Evolutionary conservation across 331 rosid genomes (phyloP), one percentile per base, ranked within the genome.

Genomic region (Rhamnella rubrinervis): DNA sequence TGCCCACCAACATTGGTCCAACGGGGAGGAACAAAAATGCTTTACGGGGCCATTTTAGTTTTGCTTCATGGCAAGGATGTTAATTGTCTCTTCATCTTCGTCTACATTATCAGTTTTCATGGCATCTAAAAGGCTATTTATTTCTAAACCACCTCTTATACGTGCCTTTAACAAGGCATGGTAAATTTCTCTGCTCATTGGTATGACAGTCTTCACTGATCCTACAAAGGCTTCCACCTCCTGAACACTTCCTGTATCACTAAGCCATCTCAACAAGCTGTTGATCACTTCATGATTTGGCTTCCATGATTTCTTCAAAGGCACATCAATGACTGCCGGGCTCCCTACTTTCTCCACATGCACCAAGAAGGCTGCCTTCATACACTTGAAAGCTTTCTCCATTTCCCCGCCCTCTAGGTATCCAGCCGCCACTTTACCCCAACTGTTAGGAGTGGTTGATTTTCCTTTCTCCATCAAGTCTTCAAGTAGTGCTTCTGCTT

Each of bases 401-500:
- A 58, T 81, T 74, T 93, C 83, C n/a, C 84, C 85, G 76, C 68
- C 78, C 25, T 50, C 61, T 58, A 84, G 51, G 68, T 84, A 88
- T 57, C 83, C 85, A 13, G 77, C 66, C 63, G 96, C 89, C 78
- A 90, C 88, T 18, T 60, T 10, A 61, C 66, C 67, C 97, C 97
- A 91, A 28, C 87, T 68, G 81, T 81, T 80, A 2, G 82, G 83
- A 53, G 79, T 53, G 52, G 96, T 88, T 15, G 59, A 51, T 66
- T 84, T 91, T 59, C 85, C 96, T 55, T 85, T 80, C 71, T 72
- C 67, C 70, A 50, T 69, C 66, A 88, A 72, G 76, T 80, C 83
- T 76, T 72, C 70, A 40, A 93, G 96, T 73, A 90, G 44, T 46
- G 81, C 73, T 80, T 87, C 89, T 12, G 89, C 98, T 72, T 71